Evolutionary conservation across 2,329 filamentous ascomycete species (phyloP).

Genomic region (Diaporthe ampelina): DNA sequence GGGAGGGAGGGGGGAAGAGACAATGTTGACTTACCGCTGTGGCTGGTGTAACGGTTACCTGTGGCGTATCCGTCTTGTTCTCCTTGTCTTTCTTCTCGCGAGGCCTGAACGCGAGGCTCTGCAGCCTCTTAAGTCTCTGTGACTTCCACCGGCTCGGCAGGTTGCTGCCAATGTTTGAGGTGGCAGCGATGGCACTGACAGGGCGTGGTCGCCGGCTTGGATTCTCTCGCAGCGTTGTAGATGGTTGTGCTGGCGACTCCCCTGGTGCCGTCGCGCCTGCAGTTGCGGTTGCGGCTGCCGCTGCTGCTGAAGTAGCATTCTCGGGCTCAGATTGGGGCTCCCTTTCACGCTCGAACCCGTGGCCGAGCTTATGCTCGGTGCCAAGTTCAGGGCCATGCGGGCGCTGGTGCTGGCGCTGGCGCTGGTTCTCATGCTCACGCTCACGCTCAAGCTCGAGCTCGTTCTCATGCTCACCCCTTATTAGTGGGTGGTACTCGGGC

Average conservation of each 20-base stretch:
- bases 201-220: conserved; percentile 48
- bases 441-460: background rate
- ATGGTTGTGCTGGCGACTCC: background rate
- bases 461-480: conserved; percentile 7
- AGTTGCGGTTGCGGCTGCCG: background rate
- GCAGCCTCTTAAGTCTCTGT: conserved; percentile 31
- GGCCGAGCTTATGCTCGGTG: conserved; percentile 10
- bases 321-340: conserved; percentile 9
- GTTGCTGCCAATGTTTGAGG: conserved; percentile 7
- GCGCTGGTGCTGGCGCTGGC: background rate
- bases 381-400: background rate
- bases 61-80: conserved; percentile 29
- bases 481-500: background rate
- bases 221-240: background rate
- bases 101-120: conserved; percentile 20
- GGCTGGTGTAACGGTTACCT: conserved; percentile 31
- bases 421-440: background rate
- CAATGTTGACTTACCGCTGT: conserved; percentile 39
- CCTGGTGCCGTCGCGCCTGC: background rate
- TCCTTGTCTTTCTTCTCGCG: conserved; percentile 30
- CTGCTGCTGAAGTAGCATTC: background rate
- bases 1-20: too few species aligned
- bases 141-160: conserved; percentile 30
- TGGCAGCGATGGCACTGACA: conserved; percentile 18
- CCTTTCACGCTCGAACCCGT: conserved; percentile 7